Evolutionary conservation across 2,329 filamentous ascomycete species (phyloP), one percentile per base, ranked within the genome.

Genomic region (Colletotrichum phormii): DNA sequence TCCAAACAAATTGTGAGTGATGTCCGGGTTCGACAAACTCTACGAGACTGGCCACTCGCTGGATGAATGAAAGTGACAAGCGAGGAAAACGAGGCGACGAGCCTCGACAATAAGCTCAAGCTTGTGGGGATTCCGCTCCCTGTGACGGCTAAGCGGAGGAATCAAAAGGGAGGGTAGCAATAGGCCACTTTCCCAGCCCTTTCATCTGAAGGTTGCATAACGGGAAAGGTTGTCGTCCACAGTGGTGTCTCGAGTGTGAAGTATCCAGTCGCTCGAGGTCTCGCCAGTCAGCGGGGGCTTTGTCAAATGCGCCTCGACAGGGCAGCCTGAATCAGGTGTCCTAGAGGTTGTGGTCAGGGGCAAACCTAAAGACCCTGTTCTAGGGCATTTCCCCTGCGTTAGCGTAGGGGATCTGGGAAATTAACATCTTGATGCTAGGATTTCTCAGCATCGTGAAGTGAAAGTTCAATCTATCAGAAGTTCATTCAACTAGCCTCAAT

Each of bases 181-280:
- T 51, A 46, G 53, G 53, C 58, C 64, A 51, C 42, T 57, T 57
- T 22, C 18, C 35, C 49, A 22, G n/a, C 15, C 26, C 29, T 26
- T 59, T 49, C 70, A 35, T 70, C 70, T 46, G 42, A 72, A 64
- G 59, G 46, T 6, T 54, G 66, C 60, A 69, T 54, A 22, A 60
- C 8, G 65, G 59, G 37, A 60, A 33, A 53, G 31, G 31, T 13
- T 26, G 58, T 53, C 5, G 18, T 55, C 42, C 15, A 35, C 15
- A 49, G 46, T 18, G 46, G 46, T 26, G 65, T 72, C 70, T 70
- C 65, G 54, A 72, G 37, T 55, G 31, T 63, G 59, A 63, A 35
- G 60, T 69, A 24, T 37, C 33, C 59, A 37, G 31, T 54, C 33
- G 53, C 59, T 15, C 49, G 31, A 26, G n/a, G 42, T 55, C 59